Evolutionary conservation across 1,284 basidiomycete species (phyloP).

Genomic region (Pyrrhoderma lamaoense): DNA sequence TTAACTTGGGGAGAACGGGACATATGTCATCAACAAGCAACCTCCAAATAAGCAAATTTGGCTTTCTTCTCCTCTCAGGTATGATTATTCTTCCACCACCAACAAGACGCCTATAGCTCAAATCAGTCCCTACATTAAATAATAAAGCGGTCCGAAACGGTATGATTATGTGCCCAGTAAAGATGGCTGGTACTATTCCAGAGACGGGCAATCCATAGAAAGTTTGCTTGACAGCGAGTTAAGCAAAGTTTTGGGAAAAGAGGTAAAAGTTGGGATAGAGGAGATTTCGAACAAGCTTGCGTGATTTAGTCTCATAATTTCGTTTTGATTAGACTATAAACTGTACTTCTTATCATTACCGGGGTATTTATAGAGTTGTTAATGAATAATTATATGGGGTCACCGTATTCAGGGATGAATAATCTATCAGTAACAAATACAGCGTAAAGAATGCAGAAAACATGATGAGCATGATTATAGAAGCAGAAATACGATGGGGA

Average conservation of each 20-base stretch:
- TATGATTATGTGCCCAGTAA: constrained; percentile 64
- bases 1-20: constrained; percentile 79
- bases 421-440: no score
- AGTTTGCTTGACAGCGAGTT: constrained; percentile 67
- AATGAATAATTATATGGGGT: no score
- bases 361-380: background rate
- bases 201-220: constrained; percentile 59
- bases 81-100: constrained; percentile 15
- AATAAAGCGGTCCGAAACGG: constrained; percentile 74
- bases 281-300: constrained; percentile 26
- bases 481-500: no score
- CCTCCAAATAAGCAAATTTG: constrained; percentile 99
- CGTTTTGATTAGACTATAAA: constrained; percentile 1
- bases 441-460: no score
- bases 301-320: constrained; percentile 16
- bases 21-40: constrained; percentile 99
- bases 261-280: constrained; percentile 29
- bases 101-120: background rate
- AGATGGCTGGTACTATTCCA: constrained; percentile 72
- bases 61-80: constrained; percentile 89
- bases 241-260: constrained; percentile 29
- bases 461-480: no score
- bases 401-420: no score
- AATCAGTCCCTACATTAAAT: constrained; percentile 6
- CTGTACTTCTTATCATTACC: constrained; percentile 4